Evolutionary conservation across 768 basidiomycete species (phyloP).

Genomic region (Termitomyces sp.): DNA sequence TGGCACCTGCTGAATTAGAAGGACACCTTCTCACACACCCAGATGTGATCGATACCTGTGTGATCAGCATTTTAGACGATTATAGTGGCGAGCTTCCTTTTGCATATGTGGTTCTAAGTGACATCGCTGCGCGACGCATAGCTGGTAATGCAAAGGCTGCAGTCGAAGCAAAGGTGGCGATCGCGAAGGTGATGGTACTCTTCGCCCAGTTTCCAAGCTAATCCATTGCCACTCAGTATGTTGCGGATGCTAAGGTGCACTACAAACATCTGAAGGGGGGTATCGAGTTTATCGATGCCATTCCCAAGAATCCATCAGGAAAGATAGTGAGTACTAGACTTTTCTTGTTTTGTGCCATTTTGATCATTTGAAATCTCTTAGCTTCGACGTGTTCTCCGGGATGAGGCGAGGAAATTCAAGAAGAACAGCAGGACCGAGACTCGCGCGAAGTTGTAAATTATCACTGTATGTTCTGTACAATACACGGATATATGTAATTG

Average conservation of each 20-base stretch:
- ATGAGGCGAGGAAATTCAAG: conserved; percentile 32
- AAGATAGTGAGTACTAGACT: conserved; percentile 40
- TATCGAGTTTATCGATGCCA: conserved; percentile 52
- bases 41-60: conserved; percentile 56
- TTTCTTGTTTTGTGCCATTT: neutral
- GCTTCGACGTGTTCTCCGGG: conserved; percentile 49
- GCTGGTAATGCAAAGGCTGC: conserved; percentile 25
- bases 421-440: neutral
- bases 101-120: conserved; percentile 58
- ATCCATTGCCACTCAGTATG: conserved; percentile 32
- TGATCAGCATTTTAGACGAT: conserved; percentile 65
- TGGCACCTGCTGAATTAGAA: conserved; percentile 64
- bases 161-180: conserved; percentile 33
- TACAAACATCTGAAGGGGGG: conserved; percentile 63
- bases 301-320: conserved; percentile 72
- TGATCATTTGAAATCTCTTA: conserved; percentile 9
- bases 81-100: conserved; percentile 72
- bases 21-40: conserved; percentile 57
- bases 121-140: conserved; percentile 31
- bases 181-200: conserved; percentile 45
- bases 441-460: conserved; percentile 12
- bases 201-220: neutral
- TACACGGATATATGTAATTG: too few relatives aligned
- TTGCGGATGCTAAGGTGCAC: conserved; percentile 48
- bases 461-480: neutral